phyloP scores from a whole-genome alignment of 768 basidiomycete genomes.

The Exsudoporus frostii region DNA sequence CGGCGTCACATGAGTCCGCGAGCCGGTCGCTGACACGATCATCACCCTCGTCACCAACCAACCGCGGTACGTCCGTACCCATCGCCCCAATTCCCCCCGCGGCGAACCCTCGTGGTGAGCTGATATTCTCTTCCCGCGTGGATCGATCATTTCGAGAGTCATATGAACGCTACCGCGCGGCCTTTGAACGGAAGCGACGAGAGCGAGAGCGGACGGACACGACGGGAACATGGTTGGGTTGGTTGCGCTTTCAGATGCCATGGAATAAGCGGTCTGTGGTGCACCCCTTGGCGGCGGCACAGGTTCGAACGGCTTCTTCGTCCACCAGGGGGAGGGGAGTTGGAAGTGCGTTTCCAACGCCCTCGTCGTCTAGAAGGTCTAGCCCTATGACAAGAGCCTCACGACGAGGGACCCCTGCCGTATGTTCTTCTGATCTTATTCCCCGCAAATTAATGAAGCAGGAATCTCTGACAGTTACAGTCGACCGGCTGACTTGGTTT shows the following conservation, averaged over 20 bases:
- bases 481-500: constrained; percentile 12
- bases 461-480: constrained; percentile 12
- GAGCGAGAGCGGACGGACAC: constrained; percentile 50
- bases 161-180: constrained; percentile 87
- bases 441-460: constrained; percentile 28
- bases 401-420: constrained; percentile 24
- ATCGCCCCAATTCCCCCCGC: constrained; percentile 78
- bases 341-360: constrained; percentile 29
- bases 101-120: constrained; percentile 88
- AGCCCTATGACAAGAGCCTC: constrained; percentile 33
- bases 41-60: constrained; percentile 33
- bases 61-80: constrained; percentile 46
- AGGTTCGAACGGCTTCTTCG: constrained; percentile 22
- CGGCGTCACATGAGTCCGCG: constrained; percentile 18
- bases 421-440: constrained; percentile 18
- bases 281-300: constrained; percentile 12
- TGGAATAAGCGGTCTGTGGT: constrained; percentile 22
- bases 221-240: constrained; percentile 31
- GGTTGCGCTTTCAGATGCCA: constrained; percentile 27
- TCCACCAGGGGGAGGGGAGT: constrained; percentile 25
- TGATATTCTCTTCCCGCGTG: constrained; percentile 92
- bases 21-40: constrained; percentile 27
- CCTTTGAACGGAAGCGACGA: constrained; percentile 77
- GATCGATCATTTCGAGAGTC: constrained; percentile 79
- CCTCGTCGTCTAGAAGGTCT: constrained; percentile 31